Base-by-base conservation (phyloP, 257 asterid genomes). In the Fraxinus quadrangulata region DNA sequence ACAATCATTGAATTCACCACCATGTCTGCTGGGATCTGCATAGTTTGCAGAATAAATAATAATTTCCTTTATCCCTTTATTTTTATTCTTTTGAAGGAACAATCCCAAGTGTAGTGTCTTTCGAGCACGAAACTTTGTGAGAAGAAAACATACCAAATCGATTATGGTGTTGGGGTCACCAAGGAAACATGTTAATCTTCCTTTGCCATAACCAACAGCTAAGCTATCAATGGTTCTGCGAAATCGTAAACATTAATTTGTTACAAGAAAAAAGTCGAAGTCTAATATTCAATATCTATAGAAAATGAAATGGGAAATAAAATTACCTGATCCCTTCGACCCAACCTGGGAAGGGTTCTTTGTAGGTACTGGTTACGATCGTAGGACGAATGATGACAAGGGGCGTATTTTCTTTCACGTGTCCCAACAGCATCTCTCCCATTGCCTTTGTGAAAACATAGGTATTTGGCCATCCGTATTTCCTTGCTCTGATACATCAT, bases 1-100 rank as follows among this genome's bases (percentile, higher is more conserved):
- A 76, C 95, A 0, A 92, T 89, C 96, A 90, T 94, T 12, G 94
- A 88, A 54, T 94, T 92, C 86, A 94, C 96, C 86, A 94, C 99
- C 99, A 94, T 94, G 36, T 94, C 99, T 0, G 96, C 97, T 5
- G 97, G 99, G 39, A 94, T 91, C 99, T 92, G 91, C 81, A 74
- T 70, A 28, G 11, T 26, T 56, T 33, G 33, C 14, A 39, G 33
- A 24, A 31, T 23, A 17, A 36, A 71, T n/a, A 17, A 0, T 42
- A 42, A 42, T 42, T 42, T 42, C 49, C 49, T 12, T 10, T 42
- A 11, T 42, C 49, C 11, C 47, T 42, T 0, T 42, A 42, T 42
- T 42, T 42, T 42, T 12, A 42, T 42, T 12, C 49, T 42, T 11
- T 42, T 0, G 39, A 70, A 70, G 0, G 12, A 0, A 17, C 17